phyloP scores from a whole-genome alignment of 495 filamentous ascomycete species.

The Eremomyces bilateralis region DNA sequence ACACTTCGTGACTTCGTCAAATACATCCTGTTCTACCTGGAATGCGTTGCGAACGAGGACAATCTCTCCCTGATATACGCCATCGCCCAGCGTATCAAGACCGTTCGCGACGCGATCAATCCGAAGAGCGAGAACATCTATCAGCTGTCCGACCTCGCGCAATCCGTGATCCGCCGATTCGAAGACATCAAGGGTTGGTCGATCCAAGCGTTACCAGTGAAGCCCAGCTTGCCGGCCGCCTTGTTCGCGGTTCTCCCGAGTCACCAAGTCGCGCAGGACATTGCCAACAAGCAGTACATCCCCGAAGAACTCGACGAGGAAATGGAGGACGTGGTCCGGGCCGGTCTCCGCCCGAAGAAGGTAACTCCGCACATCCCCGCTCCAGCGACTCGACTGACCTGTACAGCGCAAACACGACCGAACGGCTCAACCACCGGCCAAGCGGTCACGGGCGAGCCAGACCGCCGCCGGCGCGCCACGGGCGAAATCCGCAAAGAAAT shows the following conservation, averaged over 20 bases:
- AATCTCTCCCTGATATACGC: constrained; percentile 82
- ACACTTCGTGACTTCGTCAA: constrained; percentile 47
- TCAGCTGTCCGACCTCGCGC: constrained; percentile 70
- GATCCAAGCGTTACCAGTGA: constrained; percentile 62
- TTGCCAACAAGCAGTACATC: constrained; percentile 64
- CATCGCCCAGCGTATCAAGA: constrained; percentile 80
- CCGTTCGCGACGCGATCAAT: constrained; percentile 57
- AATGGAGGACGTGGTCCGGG: constrained; percentile 41
- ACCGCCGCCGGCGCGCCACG: not conserved
- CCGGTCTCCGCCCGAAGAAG: constrained; percentile 16
- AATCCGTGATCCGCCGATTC: constrained; percentile 61
- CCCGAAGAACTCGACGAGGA: constrained; percentile 62
- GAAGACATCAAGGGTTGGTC: constrained; percentile 56
- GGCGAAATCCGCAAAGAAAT: constrained; percentile 13
- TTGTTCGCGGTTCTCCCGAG: constrained; percentile 54
- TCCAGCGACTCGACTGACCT: not conserved
- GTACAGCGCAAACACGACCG: not conserved
- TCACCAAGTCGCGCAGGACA: constrained; percentile 58
- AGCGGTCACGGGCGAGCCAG: not conserved
- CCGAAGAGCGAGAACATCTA: constrained; percentile 34
- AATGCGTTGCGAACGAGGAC: constrained; percentile 56
- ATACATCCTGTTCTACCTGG: constrained; percentile 80
- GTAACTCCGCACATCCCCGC: constrained; percentile 3
- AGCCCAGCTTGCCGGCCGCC: constrained; percentile 54
- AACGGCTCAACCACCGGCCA: not conserved